Evolutionary conservation across 441 rosid species (phyloP).

Genomic region (Populus hybrid): DNA sequence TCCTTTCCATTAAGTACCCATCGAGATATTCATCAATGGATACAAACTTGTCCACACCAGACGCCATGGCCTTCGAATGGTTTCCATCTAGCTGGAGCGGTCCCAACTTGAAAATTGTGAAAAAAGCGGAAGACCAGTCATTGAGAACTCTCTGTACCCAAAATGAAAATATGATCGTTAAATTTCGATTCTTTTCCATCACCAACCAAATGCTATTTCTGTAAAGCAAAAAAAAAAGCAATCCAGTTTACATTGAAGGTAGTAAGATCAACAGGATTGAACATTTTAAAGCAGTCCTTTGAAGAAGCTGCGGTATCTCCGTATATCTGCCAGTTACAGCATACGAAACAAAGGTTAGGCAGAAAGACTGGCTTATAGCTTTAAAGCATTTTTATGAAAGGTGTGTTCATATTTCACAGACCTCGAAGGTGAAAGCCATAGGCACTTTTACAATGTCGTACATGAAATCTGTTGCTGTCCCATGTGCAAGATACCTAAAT

Average conservation of each 20-base stretch:
- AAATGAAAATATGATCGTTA: conserved; percentile 3
- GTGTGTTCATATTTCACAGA: conserved; percentile 31
- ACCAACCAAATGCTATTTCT: background rate
- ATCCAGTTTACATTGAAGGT: conserved; percentile 60
- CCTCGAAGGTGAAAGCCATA: conserved; percentile 99
- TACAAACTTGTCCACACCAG: conserved; percentile 59
- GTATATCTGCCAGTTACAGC: conserved; percentile 57
- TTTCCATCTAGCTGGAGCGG: conserved; percentile 45
- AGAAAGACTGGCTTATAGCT: conserved; percentile 3
- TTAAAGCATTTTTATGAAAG: conserved; percentile 7
- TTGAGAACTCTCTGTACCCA: conserved; percentile 78
- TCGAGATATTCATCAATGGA: conserved; percentile 96
- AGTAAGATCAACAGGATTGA: conserved; percentile 74
- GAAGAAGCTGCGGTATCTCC: conserved; percentile 66
- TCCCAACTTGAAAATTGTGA: conserved; percentile 68
- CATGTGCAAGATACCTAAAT: conserved; percentile 92
- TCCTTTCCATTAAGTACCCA: conserved; percentile 86
- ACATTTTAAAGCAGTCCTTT: conserved; percentile 93
- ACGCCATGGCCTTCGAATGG: conserved; percentile 34
- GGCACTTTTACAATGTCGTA: conserved; percentile 80
- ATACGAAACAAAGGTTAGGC: background rate
- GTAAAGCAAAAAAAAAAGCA: background rate
- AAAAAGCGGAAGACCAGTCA: conserved; percentile 94
- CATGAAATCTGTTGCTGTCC: conserved; percentile 99
- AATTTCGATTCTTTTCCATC: background rate